phyloP scores from a whole-genome alignment of 148 eudicot species.

The Vaccinium vitisidaea region DNA sequence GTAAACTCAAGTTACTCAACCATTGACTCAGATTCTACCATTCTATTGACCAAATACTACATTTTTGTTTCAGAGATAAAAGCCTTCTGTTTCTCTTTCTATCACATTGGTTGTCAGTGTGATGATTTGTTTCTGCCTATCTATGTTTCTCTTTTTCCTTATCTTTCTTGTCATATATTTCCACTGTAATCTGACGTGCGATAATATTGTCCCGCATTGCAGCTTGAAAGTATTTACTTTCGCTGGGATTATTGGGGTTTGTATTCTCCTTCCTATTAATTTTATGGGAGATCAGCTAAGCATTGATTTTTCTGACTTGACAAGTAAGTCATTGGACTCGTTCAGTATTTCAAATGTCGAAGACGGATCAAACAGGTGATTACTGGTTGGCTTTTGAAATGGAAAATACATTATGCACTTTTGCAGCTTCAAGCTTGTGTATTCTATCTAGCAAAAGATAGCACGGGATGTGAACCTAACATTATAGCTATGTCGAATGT shows the following conservation, averaged over 20 bases:
- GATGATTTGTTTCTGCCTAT: neutral
- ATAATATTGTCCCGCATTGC: constrained; percentile 26
- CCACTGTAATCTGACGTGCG: neutral
- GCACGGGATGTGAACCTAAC: neutral
- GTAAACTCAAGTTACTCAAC: neutral
- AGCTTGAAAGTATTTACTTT: constrained; percentile 57
- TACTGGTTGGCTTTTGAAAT: neutral
- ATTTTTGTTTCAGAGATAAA: neutral
- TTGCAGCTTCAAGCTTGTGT: constrained; percentile 5
- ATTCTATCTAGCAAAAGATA: neutral
- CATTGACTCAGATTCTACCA: neutral
- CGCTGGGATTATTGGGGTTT: constrained; percentile 58
- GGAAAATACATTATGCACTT: neutral
- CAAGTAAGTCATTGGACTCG: constrained; percentile 65
- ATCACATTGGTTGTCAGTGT: neutral
- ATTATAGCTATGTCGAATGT: neutral
- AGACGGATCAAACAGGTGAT: constrained; percentile 73
- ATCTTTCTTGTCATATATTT: constrained; percentile 2
- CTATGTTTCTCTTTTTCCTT: neutral
- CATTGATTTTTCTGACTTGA: constrained; percentile 56
- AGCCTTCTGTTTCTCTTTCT: neutral
- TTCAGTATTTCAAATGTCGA: constrained; percentile 83
- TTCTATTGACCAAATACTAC: neutral
- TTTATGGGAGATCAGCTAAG: constrained; percentile 60
- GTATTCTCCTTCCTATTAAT: constrained; percentile 68